These are phyloP conservation scores for Cyphellophora attinorum DNA, from an alignment of 2,329 filamentous ascomycete species.

Conservation along the genomic window DNA sequence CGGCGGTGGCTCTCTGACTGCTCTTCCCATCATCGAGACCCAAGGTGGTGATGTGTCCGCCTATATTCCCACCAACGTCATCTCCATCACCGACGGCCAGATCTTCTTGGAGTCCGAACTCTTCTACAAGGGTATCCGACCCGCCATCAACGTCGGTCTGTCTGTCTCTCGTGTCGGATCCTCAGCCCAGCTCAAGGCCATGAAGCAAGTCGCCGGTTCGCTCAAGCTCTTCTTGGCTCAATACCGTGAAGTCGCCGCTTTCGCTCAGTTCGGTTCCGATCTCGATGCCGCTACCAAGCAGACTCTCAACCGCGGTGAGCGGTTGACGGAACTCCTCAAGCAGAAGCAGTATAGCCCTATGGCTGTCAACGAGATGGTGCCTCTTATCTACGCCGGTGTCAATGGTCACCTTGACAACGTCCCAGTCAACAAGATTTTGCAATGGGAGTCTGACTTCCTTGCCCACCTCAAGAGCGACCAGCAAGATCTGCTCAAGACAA, in stretches of 20 bases:
- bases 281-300: slow-evolving; percentile 98
- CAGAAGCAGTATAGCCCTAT: slow-evolving; percentile 99
- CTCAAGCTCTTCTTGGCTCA: slow-evolving; percentile 99
- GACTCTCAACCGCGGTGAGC: slow-evolving; percentile 95
- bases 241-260: slow-evolving; percentile 99
- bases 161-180: slow-evolving; percentile 99
- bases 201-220: slow-evolving; percentile 99
- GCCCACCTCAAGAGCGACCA: slow-evolving; percentile 87
- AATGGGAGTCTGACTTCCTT: slow-evolving; percentile 93
- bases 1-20: slow-evolving; percentile 92
- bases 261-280: slow-evolving; percentile 99
- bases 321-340: slow-evolving; percentile 96
- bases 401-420: slow-evolving; percentile 87
- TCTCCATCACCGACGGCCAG: slow-evolving; percentile 99
- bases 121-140: slow-evolving; percentile 99
- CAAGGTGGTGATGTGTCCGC: slow-evolving; percentile 99
- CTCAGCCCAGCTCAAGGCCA: slow-evolving; percentile 98
- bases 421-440: slow-evolving; percentile 81
- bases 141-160: slow-evolving; percentile 99
- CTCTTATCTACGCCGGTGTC: slow-evolving; percentile 97
- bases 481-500: slow-evolving; percentile 68
- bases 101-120: slow-evolving; percentile 99
- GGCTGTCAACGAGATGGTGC: slow-evolving; percentile 99
- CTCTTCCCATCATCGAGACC: slow-evolving; percentile 96
- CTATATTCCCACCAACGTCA: slow-evolving; percentile 99